These are phyloP conservation scores for Phanerochaete sordida DNA, from an alignment of 768 basidiomycete species.

Conservation along the genomic window DNA sequence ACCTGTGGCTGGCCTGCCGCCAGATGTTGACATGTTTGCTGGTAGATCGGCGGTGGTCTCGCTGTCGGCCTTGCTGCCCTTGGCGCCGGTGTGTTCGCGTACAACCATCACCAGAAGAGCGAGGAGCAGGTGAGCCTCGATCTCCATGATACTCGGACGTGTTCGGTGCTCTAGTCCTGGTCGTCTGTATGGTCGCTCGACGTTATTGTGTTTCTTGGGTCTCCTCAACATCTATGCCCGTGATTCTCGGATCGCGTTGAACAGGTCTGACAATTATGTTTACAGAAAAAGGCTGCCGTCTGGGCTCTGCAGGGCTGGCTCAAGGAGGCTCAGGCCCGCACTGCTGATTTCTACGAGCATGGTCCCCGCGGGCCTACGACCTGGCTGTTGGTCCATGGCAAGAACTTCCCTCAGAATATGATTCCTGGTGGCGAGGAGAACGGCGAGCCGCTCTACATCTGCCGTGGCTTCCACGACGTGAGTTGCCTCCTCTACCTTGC, in stretches of 20 bases:
- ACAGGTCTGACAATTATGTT: background rate
- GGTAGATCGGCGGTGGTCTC: constrained; percentile 63
- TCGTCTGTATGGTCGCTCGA: too few relatives aligned
- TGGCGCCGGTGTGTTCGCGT: constrained; percentile 48
- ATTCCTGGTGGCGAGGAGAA: constrained; percentile 55
- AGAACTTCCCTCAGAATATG: constrained; percentile 53
- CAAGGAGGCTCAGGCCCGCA: constrained; percentile 51
- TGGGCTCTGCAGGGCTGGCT: constrained; percentile 57
- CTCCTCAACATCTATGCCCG: too few relatives aligned
- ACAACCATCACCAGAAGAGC: constrained; percentile 52
- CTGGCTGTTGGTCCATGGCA: constrained; percentile 63
- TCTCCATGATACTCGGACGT: background rate
- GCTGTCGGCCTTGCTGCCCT: constrained; percentile 49
- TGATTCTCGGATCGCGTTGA: background rate
- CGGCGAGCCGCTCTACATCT: constrained; percentile 51
- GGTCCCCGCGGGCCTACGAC: constrained; percentile 46
- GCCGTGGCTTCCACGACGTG: constrained; percentile 58
- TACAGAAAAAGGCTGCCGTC: constrained; percentile 44
- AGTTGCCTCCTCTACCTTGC: constrained; percentile 15
- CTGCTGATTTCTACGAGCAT: constrained; percentile 41
- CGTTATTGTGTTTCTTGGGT: too few relatives aligned
- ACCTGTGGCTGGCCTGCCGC: background rate
- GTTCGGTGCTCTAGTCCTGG: too few relatives aligned
- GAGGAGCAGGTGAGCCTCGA: constrained; percentile 57
- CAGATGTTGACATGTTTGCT: background rate